phyloP scores from a whole-genome alignment of 805 yeast species.

The Candida easanensis region DNA sequence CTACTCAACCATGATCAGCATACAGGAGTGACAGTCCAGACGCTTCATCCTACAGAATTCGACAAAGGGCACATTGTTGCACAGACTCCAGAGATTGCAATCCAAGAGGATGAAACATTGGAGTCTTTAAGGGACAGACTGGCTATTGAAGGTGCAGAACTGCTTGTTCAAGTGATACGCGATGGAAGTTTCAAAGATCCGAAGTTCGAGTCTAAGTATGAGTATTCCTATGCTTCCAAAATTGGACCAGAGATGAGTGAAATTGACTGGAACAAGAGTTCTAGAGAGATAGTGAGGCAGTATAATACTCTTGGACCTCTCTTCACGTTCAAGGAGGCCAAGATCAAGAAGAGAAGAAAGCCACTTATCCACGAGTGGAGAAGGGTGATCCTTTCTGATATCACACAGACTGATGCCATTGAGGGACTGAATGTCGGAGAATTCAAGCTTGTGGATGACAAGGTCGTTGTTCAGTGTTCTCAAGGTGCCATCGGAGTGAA shows the following conservation, averaged over 20 bases:
- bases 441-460: slow-evolving; percentile 26
- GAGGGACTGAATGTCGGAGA: slow-evolving; percentile 26
- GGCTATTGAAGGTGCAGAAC: slow-evolving; percentile 58
- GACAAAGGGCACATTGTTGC: slow-evolving; percentile 72
- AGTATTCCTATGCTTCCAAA: slow-evolving; percentile 57
- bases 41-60: slow-evolving; percentile 82
- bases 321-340: slow-evolving; percentile 41
- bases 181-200: slow-evolving; percentile 28
- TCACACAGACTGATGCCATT: slow-evolving; percentile 16
- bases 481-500: slow-evolving; percentile 41
- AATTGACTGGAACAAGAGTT: slow-evolving; percentile 45
- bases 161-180: slow-evolving; percentile 46
- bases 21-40: slow-evolving; percentile 89
- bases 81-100: slow-evolving; percentile 47
- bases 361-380: slow-evolving; percentile 30
- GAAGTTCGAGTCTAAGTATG: slow-evolving; percentile 24
- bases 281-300: slow-evolving; percentile 40
- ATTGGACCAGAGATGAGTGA: slow-evolving; percentile 40
- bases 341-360: slow-evolving; percentile 33
- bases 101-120: slow-evolving; percentile 44
- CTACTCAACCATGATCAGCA: slow-evolving; percentile 54
- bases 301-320: slow-evolving; percentile 56
- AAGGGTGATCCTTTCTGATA: slow-evolving; percentile 48
- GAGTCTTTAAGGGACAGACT: slow-evolving; percentile 46
- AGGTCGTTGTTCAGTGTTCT: slow-evolving; percentile 39